Conservation (phyloP, 768 basidiomycete species). For the Trametes coccinea region DNA sequence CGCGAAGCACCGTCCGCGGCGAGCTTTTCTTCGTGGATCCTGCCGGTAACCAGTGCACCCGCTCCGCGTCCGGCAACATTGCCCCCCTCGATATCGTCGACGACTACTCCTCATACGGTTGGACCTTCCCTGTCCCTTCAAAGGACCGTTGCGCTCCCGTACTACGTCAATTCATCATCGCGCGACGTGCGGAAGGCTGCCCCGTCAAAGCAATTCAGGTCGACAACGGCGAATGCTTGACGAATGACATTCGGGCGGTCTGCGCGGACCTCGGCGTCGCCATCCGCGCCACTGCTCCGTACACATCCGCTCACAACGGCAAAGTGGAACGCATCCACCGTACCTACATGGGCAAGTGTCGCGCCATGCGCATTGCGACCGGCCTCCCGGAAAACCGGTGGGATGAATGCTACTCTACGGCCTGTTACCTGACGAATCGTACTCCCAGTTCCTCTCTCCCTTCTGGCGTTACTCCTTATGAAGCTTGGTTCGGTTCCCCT, state of each 20-base stretch:
- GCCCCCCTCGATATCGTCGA: conserved; percentile 39
- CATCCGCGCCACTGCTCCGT: conserved; percentile 30
- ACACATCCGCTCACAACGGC: conserved; percentile 42
- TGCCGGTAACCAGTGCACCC: conserved; percentile 5
- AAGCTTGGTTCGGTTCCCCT: conserved; percentile 19
- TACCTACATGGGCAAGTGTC: conserved; percentile 30
- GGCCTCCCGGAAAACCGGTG: conserved; percentile 4
- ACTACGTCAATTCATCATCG: conserved; percentile 34
- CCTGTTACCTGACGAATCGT: conserved; percentile 13
- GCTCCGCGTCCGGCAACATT: conserved; percentile 6
- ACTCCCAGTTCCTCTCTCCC: conserved; percentile 1
- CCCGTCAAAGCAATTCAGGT: conserved; percentile 21
- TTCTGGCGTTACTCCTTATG: conserved; percentile 3
- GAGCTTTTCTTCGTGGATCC: conserved; percentile 36
- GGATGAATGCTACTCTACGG: conserved; percentile 14
- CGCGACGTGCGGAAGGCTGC: conserved; percentile 26
- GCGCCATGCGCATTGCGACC: conserved; percentile 6
- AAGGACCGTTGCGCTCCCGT: conserved; percentile 30
- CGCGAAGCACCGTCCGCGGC: conserved; percentile 22
- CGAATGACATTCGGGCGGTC: background rate
- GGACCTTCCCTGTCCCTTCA: conserved; percentile 36
- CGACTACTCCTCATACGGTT: conserved; percentile 32
- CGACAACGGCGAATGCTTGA: conserved; percentile 30
- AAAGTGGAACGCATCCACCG: conserved; percentile 38
- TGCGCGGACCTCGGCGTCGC: conserved; percentile 1